Evolutionary conservation across 371 early-diverging fungal genomes (phyloP).

Genomic region (Mortierella sp.): DNA sequence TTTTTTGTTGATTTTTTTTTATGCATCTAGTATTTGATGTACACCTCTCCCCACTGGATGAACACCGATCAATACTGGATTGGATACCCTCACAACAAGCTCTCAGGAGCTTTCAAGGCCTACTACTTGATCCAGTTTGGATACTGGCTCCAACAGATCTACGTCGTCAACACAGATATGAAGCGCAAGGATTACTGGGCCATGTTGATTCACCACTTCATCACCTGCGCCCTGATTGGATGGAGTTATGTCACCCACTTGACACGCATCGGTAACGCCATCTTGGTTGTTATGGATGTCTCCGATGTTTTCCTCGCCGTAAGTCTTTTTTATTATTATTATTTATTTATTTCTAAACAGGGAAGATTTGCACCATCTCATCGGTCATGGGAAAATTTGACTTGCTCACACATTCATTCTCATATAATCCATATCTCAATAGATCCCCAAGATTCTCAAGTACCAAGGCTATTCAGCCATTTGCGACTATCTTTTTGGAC

Average conservation of each 20-base stretch:
- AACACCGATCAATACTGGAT: constrained; percentile 78
- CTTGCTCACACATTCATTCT: background rate
- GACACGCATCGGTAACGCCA: constrained; percentile 84
- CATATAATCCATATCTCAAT: background rate
- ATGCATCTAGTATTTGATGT: constrained; percentile 61
- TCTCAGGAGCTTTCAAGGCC: constrained; percentile 67
- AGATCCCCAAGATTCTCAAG: constrained; percentile 79
- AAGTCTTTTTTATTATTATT: constrained; percentile 33
- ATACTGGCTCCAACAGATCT: constrained; percentile 86
- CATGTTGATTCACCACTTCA: constrained; percentile 85
- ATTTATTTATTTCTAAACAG: background rate
- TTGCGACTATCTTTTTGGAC: constrained; percentile 81
- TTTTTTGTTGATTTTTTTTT: background rate
- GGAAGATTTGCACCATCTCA: background rate
- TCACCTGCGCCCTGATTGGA: constrained; percentile 77
- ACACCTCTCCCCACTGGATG: constrained; percentile 79
- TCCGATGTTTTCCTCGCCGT: constrained; percentile 85
- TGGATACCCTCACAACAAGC: constrained; percentile 76
- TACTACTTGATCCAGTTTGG: constrained; percentile 85
- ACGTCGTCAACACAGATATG: constrained; percentile 81
- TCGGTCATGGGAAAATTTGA: background rate
- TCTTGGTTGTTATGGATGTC: constrained; percentile 86
- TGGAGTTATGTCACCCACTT: constrained; percentile 78
- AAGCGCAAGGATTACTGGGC: constrained; percentile 83
- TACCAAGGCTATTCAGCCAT: constrained; percentile 71